Percentiles rank a stretch among this genome's conserved stretches.
Conservation (phyloP, 202 grass and related monocot species). For the Schoenoplectus triqueter region DNA sequence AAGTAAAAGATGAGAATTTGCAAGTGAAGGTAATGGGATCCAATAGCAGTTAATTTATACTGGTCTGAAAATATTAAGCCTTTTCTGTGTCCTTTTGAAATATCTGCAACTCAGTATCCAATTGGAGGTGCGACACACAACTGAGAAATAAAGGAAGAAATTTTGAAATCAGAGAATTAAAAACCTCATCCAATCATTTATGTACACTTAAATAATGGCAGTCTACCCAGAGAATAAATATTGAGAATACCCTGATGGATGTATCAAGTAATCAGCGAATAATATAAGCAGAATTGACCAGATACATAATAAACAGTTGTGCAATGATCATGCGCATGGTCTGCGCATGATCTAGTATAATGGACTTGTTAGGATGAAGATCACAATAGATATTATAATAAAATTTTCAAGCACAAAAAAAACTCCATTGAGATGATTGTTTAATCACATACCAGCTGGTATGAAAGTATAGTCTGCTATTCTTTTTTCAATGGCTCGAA, state of each 20-base stretch:
- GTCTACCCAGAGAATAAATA: constrained; percentile 1
- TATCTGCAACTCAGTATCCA: neutral
- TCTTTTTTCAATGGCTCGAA: constrained; percentile 87
- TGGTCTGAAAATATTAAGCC: neutral
- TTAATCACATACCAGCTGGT: constrained; percentile 60
- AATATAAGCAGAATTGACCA: neutral
- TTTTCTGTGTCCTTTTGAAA: neutral
- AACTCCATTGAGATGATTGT: neutral
- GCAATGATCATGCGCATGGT: neutral
- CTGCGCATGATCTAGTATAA: no score
- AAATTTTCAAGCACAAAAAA: neutral
- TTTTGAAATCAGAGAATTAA: neutral
- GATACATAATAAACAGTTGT: neutral
- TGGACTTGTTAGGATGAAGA: neutral
- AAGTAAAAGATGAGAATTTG: neutral
- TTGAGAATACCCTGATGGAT: neutral
- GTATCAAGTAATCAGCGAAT: neutral
- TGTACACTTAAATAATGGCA: neutral
- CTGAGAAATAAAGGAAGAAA: no score
- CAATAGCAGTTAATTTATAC: constrained; percentile 3
- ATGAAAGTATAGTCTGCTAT: constrained; percentile 95
- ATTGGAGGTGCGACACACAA: neutral
- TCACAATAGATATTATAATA: neutral
- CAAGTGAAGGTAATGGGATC: neutral
- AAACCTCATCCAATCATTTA: neutral